phyloP scores from a whole-genome alignment of 768 basidiomycete genomes.

The Lactifluus volemus region DNA sequence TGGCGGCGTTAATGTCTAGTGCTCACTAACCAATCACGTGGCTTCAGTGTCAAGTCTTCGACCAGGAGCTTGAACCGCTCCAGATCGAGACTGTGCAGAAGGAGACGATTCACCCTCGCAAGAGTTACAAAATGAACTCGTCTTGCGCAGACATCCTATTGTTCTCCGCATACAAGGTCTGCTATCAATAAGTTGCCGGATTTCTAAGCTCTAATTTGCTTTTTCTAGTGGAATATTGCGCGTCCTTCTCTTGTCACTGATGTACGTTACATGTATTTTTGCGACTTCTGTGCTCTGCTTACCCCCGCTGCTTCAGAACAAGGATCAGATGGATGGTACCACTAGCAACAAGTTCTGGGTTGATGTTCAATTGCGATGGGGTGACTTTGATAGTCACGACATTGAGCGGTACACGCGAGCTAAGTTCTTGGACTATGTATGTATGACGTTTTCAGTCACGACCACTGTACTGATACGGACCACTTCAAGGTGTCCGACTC shows the following conservation, averaged over 20 bases:
- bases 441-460: constrained; percentile 22
- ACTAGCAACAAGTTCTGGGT: constrained; percentile 99
- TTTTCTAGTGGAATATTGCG: constrained; percentile 85
- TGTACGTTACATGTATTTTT: constrained; percentile 35
- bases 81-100: constrained; percentile 99
- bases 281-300: not conserved
- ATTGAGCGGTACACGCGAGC: constrained; percentile 98
- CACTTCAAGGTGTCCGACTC: constrained; percentile 72
- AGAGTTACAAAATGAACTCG: constrained; percentile 99
- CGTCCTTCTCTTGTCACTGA: constrained; percentile 94
- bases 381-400: constrained; percentile 98
- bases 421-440: constrained; percentile 95
- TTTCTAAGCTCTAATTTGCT: not conserved
- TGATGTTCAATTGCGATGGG: constrained; percentile 92
- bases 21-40: not conserved
- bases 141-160: constrained; percentile 98
- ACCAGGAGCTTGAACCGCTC: constrained; percentile 95
- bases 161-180: constrained; percentile 86
- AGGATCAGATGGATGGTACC: constrained; percentile 95
- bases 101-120: constrained; percentile 98
- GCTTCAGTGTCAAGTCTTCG: constrained; percentile 87
- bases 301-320: constrained; percentile 42
- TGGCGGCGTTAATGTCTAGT: not conserved
- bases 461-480: not conserved
- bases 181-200: constrained; percentile 3